These are phyloP conservation scores for Petrea volubilis DNA, from an alignment of 257 asterid species.

Conservation along the genomic window DNA sequence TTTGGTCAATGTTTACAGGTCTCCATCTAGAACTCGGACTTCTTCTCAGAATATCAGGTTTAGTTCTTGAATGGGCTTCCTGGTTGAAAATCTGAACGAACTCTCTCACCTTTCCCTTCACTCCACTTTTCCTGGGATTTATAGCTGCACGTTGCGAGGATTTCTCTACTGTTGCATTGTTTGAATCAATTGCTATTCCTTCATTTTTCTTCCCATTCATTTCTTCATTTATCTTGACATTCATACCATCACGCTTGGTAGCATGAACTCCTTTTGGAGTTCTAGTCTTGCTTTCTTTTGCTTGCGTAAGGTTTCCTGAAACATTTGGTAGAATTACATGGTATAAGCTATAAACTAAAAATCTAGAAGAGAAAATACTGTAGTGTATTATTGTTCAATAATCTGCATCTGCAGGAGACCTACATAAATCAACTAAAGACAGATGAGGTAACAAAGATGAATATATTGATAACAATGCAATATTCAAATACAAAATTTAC, in stretches of 20 bases:
- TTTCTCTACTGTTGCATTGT: slow-evolving; percentile 25
- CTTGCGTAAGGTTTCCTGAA: slow-evolving; percentile 36
- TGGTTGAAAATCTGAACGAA: slow-evolving; percentile 76
- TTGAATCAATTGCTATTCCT: slow-evolving; percentile 18
- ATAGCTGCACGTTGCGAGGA: slow-evolving; percentile 20
- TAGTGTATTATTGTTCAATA: too few relatives aligned
- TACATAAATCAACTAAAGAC: too few relatives aligned
- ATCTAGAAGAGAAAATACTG: not conserved
- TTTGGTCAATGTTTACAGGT: slow-evolving; percentile 21
- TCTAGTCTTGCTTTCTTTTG: slow-evolving; percentile 29
- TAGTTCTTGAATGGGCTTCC: slow-evolving; percentile 39
- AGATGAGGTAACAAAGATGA: too few relatives aligned
- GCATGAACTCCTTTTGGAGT: slow-evolving; percentile 17
- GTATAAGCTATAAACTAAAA: not conserved
- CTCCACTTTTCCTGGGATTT: slow-evolving; percentile 35
- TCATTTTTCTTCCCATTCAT: slow-evolving; percentile 35
- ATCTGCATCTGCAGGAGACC: too few relatives aligned
- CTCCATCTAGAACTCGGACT: slow-evolving; percentile 53
- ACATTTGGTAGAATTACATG: slow-evolving; percentile 5
- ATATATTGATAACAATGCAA: too few relatives aligned
- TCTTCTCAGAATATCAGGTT: slow-evolving; percentile 32
- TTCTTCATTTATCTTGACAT: slow-evolving; percentile 37
- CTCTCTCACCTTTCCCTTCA: slow-evolving; percentile 67
- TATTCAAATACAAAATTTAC: slow-evolving; percentile 34
- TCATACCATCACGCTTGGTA: slow-evolving; percentile 18